Percentiles rank a stretch among this genome's conserved stretches.
These are phyloP conservation scores for Tilletia caries DNA, from an alignment of 1,284 basidiomycete genomes.

Conservation along the genomic window DNA sequence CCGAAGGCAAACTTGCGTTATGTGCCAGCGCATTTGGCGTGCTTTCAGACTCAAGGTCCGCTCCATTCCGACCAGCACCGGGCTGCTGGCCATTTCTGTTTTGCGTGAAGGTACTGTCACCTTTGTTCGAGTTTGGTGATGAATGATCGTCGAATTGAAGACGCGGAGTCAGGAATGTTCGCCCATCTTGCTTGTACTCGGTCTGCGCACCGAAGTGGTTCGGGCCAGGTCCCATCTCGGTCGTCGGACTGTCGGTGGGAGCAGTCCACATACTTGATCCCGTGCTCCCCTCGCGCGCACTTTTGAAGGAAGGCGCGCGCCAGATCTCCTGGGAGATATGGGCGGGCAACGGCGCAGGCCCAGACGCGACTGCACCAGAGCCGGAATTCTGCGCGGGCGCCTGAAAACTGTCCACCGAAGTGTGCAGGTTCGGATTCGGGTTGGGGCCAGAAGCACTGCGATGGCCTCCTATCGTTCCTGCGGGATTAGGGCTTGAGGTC, in stretches of 20 bases:
- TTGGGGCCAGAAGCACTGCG: background rate
- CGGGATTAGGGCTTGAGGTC: slow-evolving; percentile 2
- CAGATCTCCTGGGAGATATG: slow-evolving; percentile 1
- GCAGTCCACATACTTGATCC: background rate
- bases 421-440: too few species aligned
- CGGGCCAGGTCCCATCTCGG: background rate
- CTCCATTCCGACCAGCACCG: too few species aligned
- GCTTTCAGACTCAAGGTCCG: background rate
- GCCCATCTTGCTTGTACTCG: background rate
- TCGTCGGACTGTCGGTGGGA: background rate
- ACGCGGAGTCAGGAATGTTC: slow-evolving; percentile 5
- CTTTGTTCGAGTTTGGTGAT: background rate
- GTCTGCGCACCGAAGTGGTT: background rate
- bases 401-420: too few species aligned
- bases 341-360: background rate
- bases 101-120: background rate
- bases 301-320: slow-evolving; percentile 10
- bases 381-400: too few species aligned
- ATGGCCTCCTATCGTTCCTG: slow-evolving; percentile 8
- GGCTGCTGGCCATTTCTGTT: too few species aligned
- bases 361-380: too few species aligned
- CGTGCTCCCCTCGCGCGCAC: slow-evolving; percentile 6
- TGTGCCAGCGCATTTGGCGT: slow-evolving; percentile 5
- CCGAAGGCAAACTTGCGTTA: background rate
- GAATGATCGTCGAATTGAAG: slow-evolving; percentile 8